These are phyloP conservation scores for Albophoma yamanashiensis DNA, from an alignment of 2,329 filamentous ascomycete genomes.

Conservation along the genomic window DNA sequence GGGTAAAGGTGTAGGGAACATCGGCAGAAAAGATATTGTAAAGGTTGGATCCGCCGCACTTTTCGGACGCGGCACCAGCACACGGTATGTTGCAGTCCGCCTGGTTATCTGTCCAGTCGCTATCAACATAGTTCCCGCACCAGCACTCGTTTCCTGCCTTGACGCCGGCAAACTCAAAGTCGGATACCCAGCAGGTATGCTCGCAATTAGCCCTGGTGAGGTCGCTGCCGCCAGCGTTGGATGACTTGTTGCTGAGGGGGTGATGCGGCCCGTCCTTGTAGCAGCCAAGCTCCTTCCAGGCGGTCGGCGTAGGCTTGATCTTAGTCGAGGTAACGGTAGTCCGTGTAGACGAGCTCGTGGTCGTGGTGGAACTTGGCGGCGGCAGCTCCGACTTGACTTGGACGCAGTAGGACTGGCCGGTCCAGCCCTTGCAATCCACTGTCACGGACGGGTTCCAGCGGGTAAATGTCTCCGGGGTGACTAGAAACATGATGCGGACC, in stretches of 20 bases:
- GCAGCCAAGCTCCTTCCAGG: background rate
- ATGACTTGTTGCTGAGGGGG: background rate
- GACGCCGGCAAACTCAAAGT: background rate
- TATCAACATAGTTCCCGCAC: background rate
- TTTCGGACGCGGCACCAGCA: background rate
- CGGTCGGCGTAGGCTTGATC: background rate
- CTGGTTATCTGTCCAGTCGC: background rate
- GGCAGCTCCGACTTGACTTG: background rate
- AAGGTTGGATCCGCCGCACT: background rate
- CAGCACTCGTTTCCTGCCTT: background rate
- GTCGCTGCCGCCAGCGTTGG: background rate
- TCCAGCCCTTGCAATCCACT: background rate
- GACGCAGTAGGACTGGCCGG: background rate
- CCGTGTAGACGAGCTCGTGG: background rate
- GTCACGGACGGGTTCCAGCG: background rate
- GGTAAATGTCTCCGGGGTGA: background rate
- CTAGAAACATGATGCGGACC: background rate
- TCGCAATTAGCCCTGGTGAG: background rate
- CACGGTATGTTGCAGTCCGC: background rate
- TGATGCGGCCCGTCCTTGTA: background rate
- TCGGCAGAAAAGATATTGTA: background rate
- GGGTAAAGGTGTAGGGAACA: background rate
- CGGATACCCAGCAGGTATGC: background rate
- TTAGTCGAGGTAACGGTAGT: background rate
- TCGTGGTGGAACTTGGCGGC: background rate